These are phyloP conservation scores for Lepidopterella palustris DNA, from an alignment of 495 filamentous ascomycete genomes.

Conservation along the genomic window DNA sequence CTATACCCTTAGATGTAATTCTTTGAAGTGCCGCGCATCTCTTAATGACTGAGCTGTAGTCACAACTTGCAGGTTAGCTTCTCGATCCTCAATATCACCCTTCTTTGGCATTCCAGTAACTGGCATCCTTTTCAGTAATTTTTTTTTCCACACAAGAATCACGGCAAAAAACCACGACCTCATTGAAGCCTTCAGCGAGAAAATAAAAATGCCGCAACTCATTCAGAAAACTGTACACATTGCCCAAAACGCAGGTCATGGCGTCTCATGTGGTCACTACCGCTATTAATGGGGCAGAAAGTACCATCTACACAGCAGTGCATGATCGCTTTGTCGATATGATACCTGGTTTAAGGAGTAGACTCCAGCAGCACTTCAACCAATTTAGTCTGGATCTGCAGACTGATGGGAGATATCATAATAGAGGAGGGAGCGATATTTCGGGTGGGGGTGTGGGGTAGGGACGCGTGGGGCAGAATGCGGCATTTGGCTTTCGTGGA, in stretches of 20 bases:
- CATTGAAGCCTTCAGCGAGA: slow-evolving; percentile 60
- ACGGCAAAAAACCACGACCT: slow-evolving; percentile 73
- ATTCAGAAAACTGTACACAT: slow-evolving; percentile 79
- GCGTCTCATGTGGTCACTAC: slow-evolving; percentile 61
- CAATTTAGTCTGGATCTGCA: slow-evolving; percentile 20
- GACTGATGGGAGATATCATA: slow-evolving; percentile 37
- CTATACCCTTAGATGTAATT: slow-evolving; percentile 70
- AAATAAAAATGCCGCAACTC: slow-evolving; percentile 66
- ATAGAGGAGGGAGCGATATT: slow-evolving; percentile 45
- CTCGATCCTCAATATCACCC: no score
- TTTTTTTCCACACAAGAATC: slow-evolving; percentile 68
- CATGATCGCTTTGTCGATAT: slow-evolving; percentile 26
- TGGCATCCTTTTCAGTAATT: slow-evolving; percentile 57
- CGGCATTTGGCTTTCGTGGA: not conserved
- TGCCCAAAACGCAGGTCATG: slow-evolving; percentile 69
- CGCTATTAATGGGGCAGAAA: slow-evolving; percentile 59
- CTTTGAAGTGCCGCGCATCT: slow-evolving; percentile 66
- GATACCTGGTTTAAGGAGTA: slow-evolving; percentile 15
- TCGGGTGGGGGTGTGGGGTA: slow-evolving; percentile 32
- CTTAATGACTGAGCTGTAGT: slow-evolving; percentile 74
- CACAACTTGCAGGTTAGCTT: slow-evolving; percentile 73
- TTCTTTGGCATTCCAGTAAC: no score
- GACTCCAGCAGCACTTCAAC: slow-evolving; percentile 12
- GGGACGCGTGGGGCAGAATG: not conserved
- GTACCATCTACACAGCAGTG: slow-evolving; percentile 41